Conservation (phyloP, 2,329 filamentous ascomycete species). For the Pseudogymnoascus sp. region DNA sequence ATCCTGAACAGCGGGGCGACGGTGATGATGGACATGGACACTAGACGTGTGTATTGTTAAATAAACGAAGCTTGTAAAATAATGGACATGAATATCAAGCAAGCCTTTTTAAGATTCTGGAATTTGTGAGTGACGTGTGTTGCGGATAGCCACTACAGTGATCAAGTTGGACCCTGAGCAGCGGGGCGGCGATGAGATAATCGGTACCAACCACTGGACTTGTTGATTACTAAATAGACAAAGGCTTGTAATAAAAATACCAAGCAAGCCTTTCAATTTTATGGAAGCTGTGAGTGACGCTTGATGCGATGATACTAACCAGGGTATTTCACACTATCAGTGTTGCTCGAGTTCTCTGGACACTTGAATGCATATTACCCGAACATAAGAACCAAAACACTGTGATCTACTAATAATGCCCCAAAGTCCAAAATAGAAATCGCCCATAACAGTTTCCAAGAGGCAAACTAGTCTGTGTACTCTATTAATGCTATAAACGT, state of each 20-base stretch:
- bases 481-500: no score
- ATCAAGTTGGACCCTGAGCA: slow-evolving; percentile 95
- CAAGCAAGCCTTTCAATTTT: neutral
- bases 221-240: neutral
- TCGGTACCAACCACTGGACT: slow-evolving; percentile 45
- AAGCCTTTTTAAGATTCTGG: neutral
- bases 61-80: slow-evolving; percentile 21
- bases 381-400: no score
- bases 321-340: neutral
- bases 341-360: neutral
- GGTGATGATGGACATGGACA: slow-evolving; percentile 80
- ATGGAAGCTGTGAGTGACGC: neutral
- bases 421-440: no score
- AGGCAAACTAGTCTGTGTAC: no score
- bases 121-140: neutral
- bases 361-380: neutral
- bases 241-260: neutral
- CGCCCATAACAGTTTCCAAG: no score
- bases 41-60: slow-evolving; percentile 35
- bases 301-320: neutral
- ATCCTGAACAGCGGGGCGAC: slow-evolving; percentile 71
- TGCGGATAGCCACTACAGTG: slow-evolving; percentile 11
- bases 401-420: no score
- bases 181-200: slow-evolving; percentile 72
- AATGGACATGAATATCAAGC: slow-evolving; percentile 8